Evolutionary conservation across 1,284 basidiomycete species (phyloP), one percentile per base, ranked within the genome.

Genomic region (Tylopilus sp.): DNA sequence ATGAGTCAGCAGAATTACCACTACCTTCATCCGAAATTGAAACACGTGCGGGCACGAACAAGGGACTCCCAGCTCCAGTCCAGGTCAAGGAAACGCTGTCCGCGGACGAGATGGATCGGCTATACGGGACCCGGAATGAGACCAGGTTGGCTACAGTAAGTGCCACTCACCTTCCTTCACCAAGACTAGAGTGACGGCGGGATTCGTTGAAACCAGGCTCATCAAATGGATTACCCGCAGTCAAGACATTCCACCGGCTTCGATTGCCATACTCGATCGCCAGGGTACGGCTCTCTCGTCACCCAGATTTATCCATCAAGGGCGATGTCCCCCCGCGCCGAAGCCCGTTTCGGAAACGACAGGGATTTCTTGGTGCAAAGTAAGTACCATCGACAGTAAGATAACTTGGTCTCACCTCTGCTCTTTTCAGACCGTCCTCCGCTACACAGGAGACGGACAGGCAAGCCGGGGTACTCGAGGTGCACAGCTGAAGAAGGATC

Each of bases 121-220:
- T 77, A 26, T 72, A 67, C 52, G 67, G 69, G 15, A 64, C 71
- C 29, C 79, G 75, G 75, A 77, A 77, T 22, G 77, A 58, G 18
- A 70, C 77, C 1, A 67, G 67, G 26, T 56, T 68, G 8, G 68
- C 67, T 38, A 69, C 74, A 36, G 70, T 72, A 44, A 59, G 72
- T 61, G 36, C 41, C 24, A 26, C 36, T n/a, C 32, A 41, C 26
- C n/a, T 49, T 22, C 19, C 33, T 22, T 26, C 16, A 15, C 9
- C 18, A 4, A 15, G 16, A n/a, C 29, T 49, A 26, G 44, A 52
- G 57, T 74, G 49, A 68, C 57, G 7, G 24, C 36, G 6, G 16
- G n/a, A 53, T 49, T 8, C 24, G n/a, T n/a, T n/a, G n/a, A 59
- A 62, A 79, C 75, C 75, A 67, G 49, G 68, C 69, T 22, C 67